Evolutionary conservation across 345 rosid genomes (phyloP), one percentile per base, ranked within the genome.

Genomic region (Bruguiera sexangula): DNA sequence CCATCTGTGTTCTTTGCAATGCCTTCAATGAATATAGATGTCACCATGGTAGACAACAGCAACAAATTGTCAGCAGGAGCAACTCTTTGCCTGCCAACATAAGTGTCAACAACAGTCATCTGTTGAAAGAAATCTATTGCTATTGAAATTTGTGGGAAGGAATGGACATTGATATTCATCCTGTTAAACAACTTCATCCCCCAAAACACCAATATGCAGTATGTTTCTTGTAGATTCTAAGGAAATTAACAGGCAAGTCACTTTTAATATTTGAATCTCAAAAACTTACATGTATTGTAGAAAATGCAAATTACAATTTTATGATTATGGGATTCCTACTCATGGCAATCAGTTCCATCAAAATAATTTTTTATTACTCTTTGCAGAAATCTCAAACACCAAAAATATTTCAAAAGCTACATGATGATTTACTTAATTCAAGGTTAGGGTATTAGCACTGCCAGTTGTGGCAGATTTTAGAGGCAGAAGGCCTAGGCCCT

Each of bases 401-500:
- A 39, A 75, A 56, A 71, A 75, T 61, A 62, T 6, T 5, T 16
- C 27, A 43, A 54, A 20, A 63, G 24, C 15, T 5, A 31, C 15
- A 39, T 27, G 32, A 24, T 29, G 48, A 31, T 62, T 67, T 20
- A 87, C 97, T 96, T 90, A 79, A 84, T 95, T 95, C 86, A 95
- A 77, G 36, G 97, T 95, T 63, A 90, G 77, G 57, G 99, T 96
- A 75, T 92, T 96, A 63, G 92, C 99, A 84, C 98, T 96, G 85
- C 99, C 92, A 65, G 99, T 92, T 54, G 99, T 96, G 36, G 98
- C 97, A 62, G 36, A 96, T 92, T 83, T 96, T 98, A 83, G 97
- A 96, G 16, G 99, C 98, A 66, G 99, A 92, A 71, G 92, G 99
- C 76, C 98, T 83, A 54, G 95, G 92, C 31, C 98, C 99, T 96